Conservation (phyloP, 1,284 basidiomycete genomes). For the Austroboletus olivaceoglutinosus region DNA sequence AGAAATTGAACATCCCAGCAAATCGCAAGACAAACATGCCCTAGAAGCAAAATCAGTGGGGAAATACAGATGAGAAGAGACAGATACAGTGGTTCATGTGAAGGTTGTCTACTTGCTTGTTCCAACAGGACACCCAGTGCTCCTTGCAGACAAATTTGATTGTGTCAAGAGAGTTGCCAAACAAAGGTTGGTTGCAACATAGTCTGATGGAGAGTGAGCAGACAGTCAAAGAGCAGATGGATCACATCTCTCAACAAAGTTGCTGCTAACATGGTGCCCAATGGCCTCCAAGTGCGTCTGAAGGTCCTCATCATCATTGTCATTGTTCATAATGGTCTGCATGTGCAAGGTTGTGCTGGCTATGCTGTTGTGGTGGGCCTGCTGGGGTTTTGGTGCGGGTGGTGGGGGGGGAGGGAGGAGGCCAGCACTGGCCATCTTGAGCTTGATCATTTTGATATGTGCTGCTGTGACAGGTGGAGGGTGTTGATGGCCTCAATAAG, state of each 20-base stretch:
- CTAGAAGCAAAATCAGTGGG: constrained; percentile 39
- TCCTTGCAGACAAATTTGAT: constrained; percentile 98
- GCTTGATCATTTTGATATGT: constrained; percentile 62
- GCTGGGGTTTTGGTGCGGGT: constrained; percentile 39
- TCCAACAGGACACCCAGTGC: constrained; percentile 84
- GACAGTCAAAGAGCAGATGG: background rate
- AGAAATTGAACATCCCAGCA: constrained; percentile 80
- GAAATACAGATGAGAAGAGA: background rate
- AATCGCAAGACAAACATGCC: constrained; percentile 90
- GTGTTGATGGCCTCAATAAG: constrained; percentile 77
- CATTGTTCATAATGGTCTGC: constrained; percentile 44
- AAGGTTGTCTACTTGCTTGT: constrained; percentile 94
- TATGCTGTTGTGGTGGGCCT: constrained; percentile 41
- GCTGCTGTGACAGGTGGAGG: constrained; percentile 67
- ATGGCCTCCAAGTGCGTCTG: constrained; percentile 74
- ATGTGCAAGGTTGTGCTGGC: constrained; percentile 19
- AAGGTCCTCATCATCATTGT: constrained; percentile 76
- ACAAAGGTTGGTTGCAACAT: constrained; percentile 70
- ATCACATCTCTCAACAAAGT: constrained; percentile 78
- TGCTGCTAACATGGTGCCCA: constrained; percentile 84
- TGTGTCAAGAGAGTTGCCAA: constrained; percentile 82
- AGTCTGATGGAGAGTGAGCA: constrained; percentile 45
- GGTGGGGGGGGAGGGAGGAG: constrained; percentile 53
- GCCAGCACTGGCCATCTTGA: constrained; percentile 73
- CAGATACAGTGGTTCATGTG: constrained; percentile 88